Evolutionary conservation across 768 basidiomycete species (phyloP).

Genomic region (Chalciporus pseudorubinellus): DNA sequence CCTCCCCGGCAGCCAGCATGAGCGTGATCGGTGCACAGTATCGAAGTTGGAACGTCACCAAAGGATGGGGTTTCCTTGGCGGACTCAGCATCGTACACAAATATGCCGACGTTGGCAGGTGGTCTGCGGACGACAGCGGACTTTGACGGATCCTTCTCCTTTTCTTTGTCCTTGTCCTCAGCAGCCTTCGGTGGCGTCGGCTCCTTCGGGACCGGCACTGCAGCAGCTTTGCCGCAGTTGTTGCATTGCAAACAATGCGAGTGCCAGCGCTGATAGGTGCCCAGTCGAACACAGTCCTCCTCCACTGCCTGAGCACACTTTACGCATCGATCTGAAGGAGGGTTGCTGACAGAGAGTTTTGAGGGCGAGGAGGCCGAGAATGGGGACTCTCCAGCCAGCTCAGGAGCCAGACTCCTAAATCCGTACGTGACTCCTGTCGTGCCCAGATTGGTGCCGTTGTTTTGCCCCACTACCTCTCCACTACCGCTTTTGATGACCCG

Average conservation of each 20-base stretch:
- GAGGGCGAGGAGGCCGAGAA: slow-evolving; percentile 47
- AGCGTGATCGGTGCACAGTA: slow-evolving; percentile 78
- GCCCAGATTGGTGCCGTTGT: slow-evolving; percentile 55
- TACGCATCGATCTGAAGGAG: slow-evolving; percentile 89
- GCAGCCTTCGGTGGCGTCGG: slow-evolving; percentile 46
- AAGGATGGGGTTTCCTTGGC: slow-evolving; percentile 66
- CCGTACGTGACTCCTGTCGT: slow-evolving; percentile 91
- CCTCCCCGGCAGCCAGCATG: slow-evolving; percentile 65
- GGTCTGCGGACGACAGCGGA: slow-evolving; percentile 64
- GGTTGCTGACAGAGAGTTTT: slow-evolving; percentile 59
- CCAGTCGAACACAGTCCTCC: slow-evolving; percentile 93
- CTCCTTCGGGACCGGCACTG: slow-evolving; percentile 58
- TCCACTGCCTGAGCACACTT: slow-evolving; percentile 89
- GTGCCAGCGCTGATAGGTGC: slow-evolving; percentile 98
- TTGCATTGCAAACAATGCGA: slow-evolving; percentile 87
- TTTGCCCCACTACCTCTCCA: slow-evolving; percentile 51
- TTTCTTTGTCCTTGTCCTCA: slow-evolving; percentile 52
- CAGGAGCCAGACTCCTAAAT: slow-evolving; percentile 87
- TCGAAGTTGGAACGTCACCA: slow-evolving; percentile 68
- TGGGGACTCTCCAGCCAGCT: slow-evolving; percentile 86
- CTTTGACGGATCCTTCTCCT: slow-evolving; percentile 51
- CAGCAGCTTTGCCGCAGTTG: slow-evolving; percentile 75
- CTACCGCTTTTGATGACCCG: slow-evolving; percentile 74
- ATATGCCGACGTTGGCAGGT: slow-evolving; percentile 77
- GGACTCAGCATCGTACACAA: slow-evolving; percentile 73